phyloP scores from a whole-genome alignment of 495 filamentous ascomycete species.

The Astrocystis sublimbata region DNA sequence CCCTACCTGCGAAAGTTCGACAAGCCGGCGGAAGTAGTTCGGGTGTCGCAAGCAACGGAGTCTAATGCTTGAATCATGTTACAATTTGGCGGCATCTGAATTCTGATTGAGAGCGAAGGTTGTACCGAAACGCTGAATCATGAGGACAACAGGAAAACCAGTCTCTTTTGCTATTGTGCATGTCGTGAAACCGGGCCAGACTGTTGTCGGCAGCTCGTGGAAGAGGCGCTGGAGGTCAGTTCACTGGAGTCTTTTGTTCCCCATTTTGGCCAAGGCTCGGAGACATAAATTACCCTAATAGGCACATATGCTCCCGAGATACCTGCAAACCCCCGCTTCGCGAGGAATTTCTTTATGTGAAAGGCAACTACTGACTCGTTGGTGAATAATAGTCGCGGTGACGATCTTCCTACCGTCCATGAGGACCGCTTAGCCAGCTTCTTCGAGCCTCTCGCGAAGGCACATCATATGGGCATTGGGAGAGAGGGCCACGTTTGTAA shows the following conservation, averaged over 20 bases:
- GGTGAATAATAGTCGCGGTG: no score
- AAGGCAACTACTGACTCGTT: no score
- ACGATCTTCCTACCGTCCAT: constrained; percentile 27
- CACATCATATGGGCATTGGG: constrained; percentile 26
- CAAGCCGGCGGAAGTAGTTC: no score
- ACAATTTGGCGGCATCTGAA: not conserved
- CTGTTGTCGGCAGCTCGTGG: constrained; percentile 25
- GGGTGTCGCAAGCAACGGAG: not conserved
- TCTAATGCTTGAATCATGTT: not conserved
- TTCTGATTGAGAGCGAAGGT: not conserved
- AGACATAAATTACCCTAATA: no score
- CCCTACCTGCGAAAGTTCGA: no score
- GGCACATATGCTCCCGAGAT: no score
- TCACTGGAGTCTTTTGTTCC: no score
- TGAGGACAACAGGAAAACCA: constrained; percentile 20
- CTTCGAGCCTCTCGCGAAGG: constrained; percentile 28
- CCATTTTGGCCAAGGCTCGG: no score
- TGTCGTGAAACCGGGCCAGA: constrained; percentile 29
- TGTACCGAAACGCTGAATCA: not conserved
- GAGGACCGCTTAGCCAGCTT: constrained; percentile 27
- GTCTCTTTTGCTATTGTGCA: constrained; percentile 26
- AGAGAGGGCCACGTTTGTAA: constrained; percentile 33
- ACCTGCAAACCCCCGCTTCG: no score
- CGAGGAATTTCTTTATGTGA: no score
- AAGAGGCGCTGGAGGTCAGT: constrained; percentile 29